These are phyloP conservation scores for Rehmannia glutinosa DNA, from an alignment of 257 asterid species.

Conservation along the genomic window DNA sequence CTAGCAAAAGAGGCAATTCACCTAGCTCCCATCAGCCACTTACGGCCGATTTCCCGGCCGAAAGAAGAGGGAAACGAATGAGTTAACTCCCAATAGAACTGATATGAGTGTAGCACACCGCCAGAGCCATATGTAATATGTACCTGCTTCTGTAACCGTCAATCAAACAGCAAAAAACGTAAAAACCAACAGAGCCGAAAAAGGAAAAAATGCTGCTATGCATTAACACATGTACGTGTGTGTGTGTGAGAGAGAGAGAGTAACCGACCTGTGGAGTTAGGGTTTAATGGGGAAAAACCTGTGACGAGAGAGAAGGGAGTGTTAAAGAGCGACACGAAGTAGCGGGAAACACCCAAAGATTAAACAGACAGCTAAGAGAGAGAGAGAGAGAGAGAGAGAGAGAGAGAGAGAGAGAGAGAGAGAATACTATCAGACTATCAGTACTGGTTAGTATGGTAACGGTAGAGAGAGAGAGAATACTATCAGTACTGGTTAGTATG, in stretches of 20 bases:
- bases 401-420: too few species aligned
- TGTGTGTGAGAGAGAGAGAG: conserved; percentile 6
- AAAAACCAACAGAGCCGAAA: background rate
- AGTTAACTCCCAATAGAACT: background rate
- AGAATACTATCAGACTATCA: too few species aligned
- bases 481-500: too few species aligned
- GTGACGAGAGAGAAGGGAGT: conserved; percentile 14
- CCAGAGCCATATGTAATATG: too few species aligned
- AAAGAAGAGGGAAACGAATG: background rate
- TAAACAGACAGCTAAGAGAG: conserved; percentile 33
- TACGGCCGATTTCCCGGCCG: conserved; percentile 7
- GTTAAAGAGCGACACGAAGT: conserved; percentile 24
- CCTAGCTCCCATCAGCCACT: conserved; percentile 24
- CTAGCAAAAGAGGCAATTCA: conserved; percentile 1
- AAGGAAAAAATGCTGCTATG: background rate
- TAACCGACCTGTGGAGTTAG: conserved; percentile 20
- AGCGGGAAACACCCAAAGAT: conserved; percentile 43
- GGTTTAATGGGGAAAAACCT: conserved; percentile 21
- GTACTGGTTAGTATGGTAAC: too few species aligned
- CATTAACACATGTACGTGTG: background rate
- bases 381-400: too few species aligned
- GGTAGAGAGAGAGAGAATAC: too few species aligned
- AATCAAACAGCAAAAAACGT: conserved; percentile 12
- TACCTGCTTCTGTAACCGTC: conserved; percentile 24
- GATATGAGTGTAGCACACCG: background rate